A percentile compares a stretch with the other conserved stretches of the same genome.
Conservation (phyloP, 2,329 filamentous ascomycete genomes). For the Ascochyta viciae-villosae region DNA sequence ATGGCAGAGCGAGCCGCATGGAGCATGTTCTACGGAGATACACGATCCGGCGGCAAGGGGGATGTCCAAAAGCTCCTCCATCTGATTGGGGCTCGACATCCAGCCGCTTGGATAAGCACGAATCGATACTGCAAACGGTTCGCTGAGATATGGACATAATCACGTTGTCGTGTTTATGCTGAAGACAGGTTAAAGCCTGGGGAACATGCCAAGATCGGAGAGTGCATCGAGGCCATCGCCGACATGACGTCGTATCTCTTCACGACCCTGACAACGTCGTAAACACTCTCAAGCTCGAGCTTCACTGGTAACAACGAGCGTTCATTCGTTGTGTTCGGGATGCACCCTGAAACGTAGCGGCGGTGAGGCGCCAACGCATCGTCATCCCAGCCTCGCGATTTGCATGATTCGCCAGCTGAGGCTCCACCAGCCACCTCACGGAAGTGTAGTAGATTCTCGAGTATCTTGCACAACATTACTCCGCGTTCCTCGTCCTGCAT, state of each 20-base stretch:
- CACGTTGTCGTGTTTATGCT: not conserved
- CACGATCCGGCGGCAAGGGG: too few relatives aligned
- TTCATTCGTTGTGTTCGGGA: conserved; percentile 6
- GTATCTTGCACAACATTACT: conserved; percentile 11
- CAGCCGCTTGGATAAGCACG: not conserved
- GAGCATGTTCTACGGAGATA: too few relatives aligned
- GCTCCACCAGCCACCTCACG: conserved; percentile 43
- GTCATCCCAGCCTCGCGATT: conserved; percentile 46
- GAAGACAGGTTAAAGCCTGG: not conserved
- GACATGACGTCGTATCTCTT: conserved; percentile 14
- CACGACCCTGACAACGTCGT: not conserved
- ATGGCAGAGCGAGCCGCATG: too few relatives aligned
- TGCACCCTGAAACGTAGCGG: conserved; percentile 21
- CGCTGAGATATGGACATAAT: not conserved
- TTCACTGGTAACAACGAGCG: not conserved
- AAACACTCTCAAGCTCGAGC: not conserved
- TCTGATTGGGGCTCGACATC: not conserved
- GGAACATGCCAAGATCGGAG: conserved; percentile 5
- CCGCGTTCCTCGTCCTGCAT: conserved; percentile 25
- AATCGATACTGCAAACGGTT: too few relatives aligned
- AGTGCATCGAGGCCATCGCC: not conserved
- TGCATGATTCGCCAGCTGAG: conserved; percentile 29
- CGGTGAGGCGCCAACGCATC: conserved; percentile 39
- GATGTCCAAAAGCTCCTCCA: not conserved
- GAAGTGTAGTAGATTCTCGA: conserved; percentile 15